Evolutionary conservation across 257 asterid species (phyloP), one percentile per base, ranked within the genome.

Genomic region (Solanum tarijense): DNA sequence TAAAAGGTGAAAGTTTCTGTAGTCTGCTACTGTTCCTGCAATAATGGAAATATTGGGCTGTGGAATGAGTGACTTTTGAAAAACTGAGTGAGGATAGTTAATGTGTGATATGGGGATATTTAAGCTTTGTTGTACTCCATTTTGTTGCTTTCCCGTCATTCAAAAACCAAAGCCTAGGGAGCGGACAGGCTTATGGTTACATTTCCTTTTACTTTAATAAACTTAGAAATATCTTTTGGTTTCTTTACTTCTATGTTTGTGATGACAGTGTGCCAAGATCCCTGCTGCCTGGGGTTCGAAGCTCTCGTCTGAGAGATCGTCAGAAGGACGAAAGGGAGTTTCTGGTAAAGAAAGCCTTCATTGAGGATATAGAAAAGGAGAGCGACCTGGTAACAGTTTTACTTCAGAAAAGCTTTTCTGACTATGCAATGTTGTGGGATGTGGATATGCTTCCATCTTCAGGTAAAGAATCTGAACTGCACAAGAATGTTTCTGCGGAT

Each of bases 241-340:
- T 81, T 81, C 39, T 5, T 81, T 81, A 46, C 68, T 48, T 81
- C 36, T 48, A 31, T 81, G 68, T 81, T 81, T 65, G 89, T 90
- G 91, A 78, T 92, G 72, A 85, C 99, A 97, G 99, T 91, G 92
- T 97, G 89, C 99, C 99, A 87, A 95, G 98, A 93, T 94, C 98
- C 86, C 93, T 97, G 88, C 91, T 97, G 55, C 98, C 98, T 71
- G 99, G 98, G 66, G 98, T 92, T 87, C 92, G 99, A 89, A 94
- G 94, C 94, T 97, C 98, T 68, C 99, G 99, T 82, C 90, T 89
- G 87, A 95, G 94, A 89, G 98, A 95, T 86, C 98, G 99, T 76
- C 98, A 89, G 89, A 95, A 92, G 92, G 99, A 96, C 91, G 99
- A 95, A 91, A 91, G 98, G 87, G 99, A 97, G 89, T 87, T 91